A percentile compares a stretch with the other conserved stretches of the same genome.
phyloP scores from a whole-genome alignment of 306 rosid genomes.

The Herpetospermum pedunculosum region DNA sequence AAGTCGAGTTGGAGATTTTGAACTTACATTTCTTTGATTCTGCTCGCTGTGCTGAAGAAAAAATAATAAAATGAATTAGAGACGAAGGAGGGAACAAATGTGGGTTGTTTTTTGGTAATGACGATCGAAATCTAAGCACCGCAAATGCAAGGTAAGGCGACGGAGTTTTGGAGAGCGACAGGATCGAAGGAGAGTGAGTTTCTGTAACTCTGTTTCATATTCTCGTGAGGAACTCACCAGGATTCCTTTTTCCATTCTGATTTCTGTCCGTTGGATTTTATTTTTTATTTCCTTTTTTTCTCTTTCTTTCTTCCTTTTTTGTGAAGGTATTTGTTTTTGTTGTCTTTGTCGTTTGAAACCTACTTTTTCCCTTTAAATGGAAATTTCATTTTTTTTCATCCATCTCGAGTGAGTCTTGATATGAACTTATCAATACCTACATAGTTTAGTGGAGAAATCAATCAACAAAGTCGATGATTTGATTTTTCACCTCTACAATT shows the following conservation, averaged over 20 bases:
- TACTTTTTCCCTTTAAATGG: too few species aligned
- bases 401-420: too few species aligned
- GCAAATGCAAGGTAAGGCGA: neutral
- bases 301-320: too few species aligned
- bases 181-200: neutral
- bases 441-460: too few species aligned
- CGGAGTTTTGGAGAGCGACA: neutral
- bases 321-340: too few species aligned
- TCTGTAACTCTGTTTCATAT: neutral
- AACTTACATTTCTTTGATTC: constrained; percentile 5
- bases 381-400: too few species aligned
- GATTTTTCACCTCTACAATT: too few species aligned
- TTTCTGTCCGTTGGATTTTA: neutral
- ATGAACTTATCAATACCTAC: too few species aligned
- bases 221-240: neutral
- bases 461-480: too few species aligned
- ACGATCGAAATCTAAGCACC: neutral
- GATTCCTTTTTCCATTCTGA: neutral
- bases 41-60: neutral
- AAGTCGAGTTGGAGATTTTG: neutral
- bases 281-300: neutral
- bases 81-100: neutral
- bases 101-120: neutral
- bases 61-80: neutral
- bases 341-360: too few species aligned